phyloP scores from a whole-genome alignment of 73 alveolate genomes.

The Diophrys sp. region DNA sequence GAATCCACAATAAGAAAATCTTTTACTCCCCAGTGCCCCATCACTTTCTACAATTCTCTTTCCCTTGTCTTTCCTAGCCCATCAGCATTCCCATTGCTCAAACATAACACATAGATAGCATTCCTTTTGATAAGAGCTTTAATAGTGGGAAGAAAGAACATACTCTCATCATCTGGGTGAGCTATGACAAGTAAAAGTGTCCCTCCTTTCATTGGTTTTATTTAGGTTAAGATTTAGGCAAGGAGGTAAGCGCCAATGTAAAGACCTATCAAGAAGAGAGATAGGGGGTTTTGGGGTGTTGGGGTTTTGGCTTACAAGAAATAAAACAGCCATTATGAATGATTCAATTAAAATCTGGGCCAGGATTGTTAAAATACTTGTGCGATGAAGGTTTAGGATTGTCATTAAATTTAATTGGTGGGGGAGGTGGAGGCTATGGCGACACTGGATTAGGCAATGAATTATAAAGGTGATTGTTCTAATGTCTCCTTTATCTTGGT shows the following conservation, averaged over 20 bases:
- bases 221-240: neutral
- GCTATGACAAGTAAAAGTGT: constrained; percentile 82
- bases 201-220: neutral
- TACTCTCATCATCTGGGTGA: constrained; percentile 97
- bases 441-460: too few relatives aligned
- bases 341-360: too few relatives aligned
- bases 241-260: neutral
- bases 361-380: neutral
- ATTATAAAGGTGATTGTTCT: too few relatives aligned
- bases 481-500: too few relatives aligned
- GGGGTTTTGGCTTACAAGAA: constrained; percentile 46
- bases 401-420: too few relatives aligned
- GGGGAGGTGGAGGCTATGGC: too few relatives aligned
- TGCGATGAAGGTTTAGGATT: neutral
- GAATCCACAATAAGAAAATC: constrained; percentile 61
- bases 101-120: constrained; percentile 65
- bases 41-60: constrained; percentile 77
- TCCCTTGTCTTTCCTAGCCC: constrained; percentile 85
- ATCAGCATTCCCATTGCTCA: constrained; percentile 84
- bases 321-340: too few relatives aligned
- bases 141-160: constrained; percentile 83
- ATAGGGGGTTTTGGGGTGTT: constrained; percentile 28
- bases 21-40: constrained; percentile 58
- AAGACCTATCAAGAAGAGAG: neutral
- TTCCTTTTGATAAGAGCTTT: neutral